Percentiles rank a stretch among this genome's conserved stretches.
phyloP scores from a whole-genome alignment of 257 asterid genomes.

The Apocynum venetum region DNA sequence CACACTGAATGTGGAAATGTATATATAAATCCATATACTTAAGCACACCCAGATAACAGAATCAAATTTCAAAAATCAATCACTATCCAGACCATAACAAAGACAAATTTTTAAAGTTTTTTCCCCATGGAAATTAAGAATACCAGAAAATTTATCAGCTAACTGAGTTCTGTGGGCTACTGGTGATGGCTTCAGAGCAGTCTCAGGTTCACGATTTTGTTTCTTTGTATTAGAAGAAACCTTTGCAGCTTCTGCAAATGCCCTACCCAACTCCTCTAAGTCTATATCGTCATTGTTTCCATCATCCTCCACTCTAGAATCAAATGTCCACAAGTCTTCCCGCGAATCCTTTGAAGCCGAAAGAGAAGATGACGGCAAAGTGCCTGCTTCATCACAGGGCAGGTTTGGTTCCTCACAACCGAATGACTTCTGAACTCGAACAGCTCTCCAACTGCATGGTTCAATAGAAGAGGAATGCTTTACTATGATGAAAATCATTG shows the following conservation, averaged over 20 bases:
- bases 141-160: slow-evolving; percentile 59
- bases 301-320: slow-evolving; percentile 31
- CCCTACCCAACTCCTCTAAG: slow-evolving; percentile 70
- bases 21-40: background rate
- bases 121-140: background rate
- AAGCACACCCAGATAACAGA: background rate
- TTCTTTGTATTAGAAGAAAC: slow-evolving; percentile 39
- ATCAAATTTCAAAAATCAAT: background rate
- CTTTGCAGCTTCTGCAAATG: slow-evolving; percentile 63
- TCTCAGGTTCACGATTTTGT: slow-evolving; percentile 29
- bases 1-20: background rate
- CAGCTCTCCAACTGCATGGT: slow-evolving; percentile 63
- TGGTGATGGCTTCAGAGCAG: slow-evolving; percentile 28
- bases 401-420: slow-evolving; percentile 22
- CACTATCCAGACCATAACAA: background rate
- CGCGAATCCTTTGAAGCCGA: slow-evolving; percentile 40
- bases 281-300: slow-evolving; percentile 50
- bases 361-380: slow-evolving; percentile 27
- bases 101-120: background rate
- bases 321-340: slow-evolving; percentile 50
- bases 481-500: background rate
- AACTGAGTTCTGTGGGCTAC: slow-evolving; percentile 27
- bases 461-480: slow-evolving; percentile 18
- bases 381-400: slow-evolving; percentile 22
- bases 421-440: slow-evolving; percentile 70